A percentile compares a stretch with the other conserved stretches of the same genome.
Evolutionary conservation across 768 basidiomycete genomes (phyloP).

Genomic region (Mycena rebaudengoi): DNA sequence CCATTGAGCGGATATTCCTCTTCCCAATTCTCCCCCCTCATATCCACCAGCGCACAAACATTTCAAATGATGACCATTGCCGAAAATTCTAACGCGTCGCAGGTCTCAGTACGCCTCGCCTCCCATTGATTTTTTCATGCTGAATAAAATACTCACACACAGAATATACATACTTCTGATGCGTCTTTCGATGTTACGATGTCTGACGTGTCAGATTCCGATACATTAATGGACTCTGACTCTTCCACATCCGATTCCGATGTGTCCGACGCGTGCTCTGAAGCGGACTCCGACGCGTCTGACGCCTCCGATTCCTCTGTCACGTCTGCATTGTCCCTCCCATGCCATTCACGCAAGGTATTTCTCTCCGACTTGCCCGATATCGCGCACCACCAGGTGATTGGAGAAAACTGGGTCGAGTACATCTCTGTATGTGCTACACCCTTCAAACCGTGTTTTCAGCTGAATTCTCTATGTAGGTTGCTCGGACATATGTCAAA

Average conservation of each 20-base stretch:
- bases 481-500: not conserved
- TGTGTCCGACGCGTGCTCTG: not conserved
- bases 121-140: too few species aligned
- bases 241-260: too few species aligned
- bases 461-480: not conserved
- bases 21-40: too few species aligned
- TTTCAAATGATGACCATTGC: too few species aligned
- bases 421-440: not conserved
- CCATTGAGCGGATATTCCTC: too few species aligned
- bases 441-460: not conserved
- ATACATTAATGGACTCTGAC: too few species aligned
- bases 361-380: not conserved
- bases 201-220: too few species aligned
- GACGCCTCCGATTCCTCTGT: not conserved
- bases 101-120: too few species aligned
- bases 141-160: too few species aligned
- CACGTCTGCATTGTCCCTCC: not conserved
- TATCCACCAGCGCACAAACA: too few species aligned
- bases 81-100: too few species aligned
- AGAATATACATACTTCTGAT: not conserved
- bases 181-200: not conserved
- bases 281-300: not conserved
- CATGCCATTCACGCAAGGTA: not conserved
- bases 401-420: not conserved
- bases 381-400: not conserved